Base-by-base conservation (phyloP, 257 asterid genomes). In the Coffea eugenioides region DNA sequence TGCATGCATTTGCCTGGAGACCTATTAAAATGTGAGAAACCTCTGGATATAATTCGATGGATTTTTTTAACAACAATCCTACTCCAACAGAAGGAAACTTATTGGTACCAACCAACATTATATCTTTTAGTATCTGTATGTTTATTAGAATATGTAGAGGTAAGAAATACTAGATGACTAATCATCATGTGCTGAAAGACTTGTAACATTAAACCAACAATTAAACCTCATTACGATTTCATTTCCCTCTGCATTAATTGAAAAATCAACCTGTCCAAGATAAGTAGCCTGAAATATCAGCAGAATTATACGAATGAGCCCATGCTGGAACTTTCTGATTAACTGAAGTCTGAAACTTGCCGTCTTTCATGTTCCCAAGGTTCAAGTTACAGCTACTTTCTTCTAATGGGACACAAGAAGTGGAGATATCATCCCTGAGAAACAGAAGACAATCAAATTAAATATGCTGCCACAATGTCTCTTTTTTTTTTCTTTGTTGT, bases 401-500 rank as follows among this genome's bases (percentile, higher is more conserved):
- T 51, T 68, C 56, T 23, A 56, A 52, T 54, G 81, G 67, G 1
- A 48, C 31, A 25, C 34, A 18, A 4, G 45, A 6, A 6, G 36
- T 52, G 10, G 45, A 21, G 20, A 77, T 21, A 51, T 23, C 49
- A 36, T 78, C 74, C 69, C 81, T 69, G 52, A 51, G 48, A 41
- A 68, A 77, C 7, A 77, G 27, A 15, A 23, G 9, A 4, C n/a
- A 25, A 52, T 48, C 76, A n/a, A 13, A 20, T 5, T 59, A 49
- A 72, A 12, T 8, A 72, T 6, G 8, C 48, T 21, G 34, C 3
- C 45, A 8, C 39, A 66, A 18, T 2, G 48, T 12, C n/a, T 57
- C 6, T 57, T 16, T 56, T 18, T 56, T 14, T 18, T 31, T 31
- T 31, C 31, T 31, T 31, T 31, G 31, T 31, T 31, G 31, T 56